Base-by-base conservation (phyloP, 2,329 filamentous ascomycete species). In the Diaporthe amygdali region DNA sequence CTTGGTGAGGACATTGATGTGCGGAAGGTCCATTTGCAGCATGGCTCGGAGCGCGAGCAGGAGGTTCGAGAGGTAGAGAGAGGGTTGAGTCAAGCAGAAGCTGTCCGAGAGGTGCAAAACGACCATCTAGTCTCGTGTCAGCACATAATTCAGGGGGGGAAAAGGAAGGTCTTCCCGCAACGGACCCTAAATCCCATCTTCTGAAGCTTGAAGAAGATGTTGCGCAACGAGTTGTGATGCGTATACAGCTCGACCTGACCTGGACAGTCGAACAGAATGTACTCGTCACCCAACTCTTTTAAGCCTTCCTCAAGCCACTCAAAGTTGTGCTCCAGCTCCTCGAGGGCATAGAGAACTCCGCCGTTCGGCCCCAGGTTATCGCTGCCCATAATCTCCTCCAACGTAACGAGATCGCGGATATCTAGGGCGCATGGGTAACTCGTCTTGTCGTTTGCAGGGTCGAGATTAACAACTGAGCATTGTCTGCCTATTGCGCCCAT, bases 211-310 rank as follows among this genome's bases (percentile, higher is more conserved):
- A 95, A 93, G 82, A 99, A 95, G 74, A 99, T 95, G 78, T 97
- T 97, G 71, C 96, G 91, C 75, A 99, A 84, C 17, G 95, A 97
- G 70, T 92, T 91, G 83, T 99, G 96, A 79, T 98, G 96, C 55
- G 96, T 98, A 79, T 98, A 98, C 7, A 99, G 88, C 83, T 99
- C 96, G 61, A 98, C 96, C 81, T 99, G 96, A 0, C 96, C 96
- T 0, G 96, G 96, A 75, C 96, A 98, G 83, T 99, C 96, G 74
- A 99, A 98, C 14, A 99, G 83, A 70, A 99, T 84, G 78, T 98
- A 99, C 76, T 98, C 95, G 74, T 98, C 94, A 83, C 89, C 92
- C 49, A 97, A 86, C 77, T 92, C 89, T 76, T 93, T 93, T 75
- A 99, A 81, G 2, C 93, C 92, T 66, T 94, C 88, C 78, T 95